A percentile compares a stretch with the other conserved stretches of the same genome.
Conservation (phyloP, 176 grass and related monocot species). For the Tillandsia leiboldiana region DNA sequence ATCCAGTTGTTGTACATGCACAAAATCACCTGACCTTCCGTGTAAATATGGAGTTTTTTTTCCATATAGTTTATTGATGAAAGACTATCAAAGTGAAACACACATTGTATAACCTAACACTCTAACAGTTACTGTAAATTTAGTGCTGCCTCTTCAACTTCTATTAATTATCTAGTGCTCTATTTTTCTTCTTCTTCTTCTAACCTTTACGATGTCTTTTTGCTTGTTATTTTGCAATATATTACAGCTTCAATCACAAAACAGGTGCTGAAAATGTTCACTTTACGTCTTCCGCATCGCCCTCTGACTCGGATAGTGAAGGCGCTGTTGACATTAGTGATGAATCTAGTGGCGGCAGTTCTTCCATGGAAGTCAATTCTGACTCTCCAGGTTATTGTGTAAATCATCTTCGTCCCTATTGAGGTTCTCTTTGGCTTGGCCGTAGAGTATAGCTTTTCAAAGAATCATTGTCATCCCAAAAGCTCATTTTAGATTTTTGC, state of each 20-base stretch:
- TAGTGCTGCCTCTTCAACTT: too few relatives aligned
- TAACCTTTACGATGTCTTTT: background rate
- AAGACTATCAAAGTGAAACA: background rate
- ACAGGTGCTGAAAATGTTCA: slow-evolving; percentile 83
- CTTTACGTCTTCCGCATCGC: slow-evolving; percentile 38
- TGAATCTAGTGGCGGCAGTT: slow-evolving; percentile 30
- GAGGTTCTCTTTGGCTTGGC: background rate
- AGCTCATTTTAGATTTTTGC: too few relatives aligned
- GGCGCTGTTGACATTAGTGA: slow-evolving; percentile 24
- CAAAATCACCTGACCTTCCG: background rate
- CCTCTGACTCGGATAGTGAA: slow-evolving; percentile 39
- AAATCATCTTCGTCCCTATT: slow-evolving; percentile 3
- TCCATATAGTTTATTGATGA: background rate
- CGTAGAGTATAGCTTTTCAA: background rate
- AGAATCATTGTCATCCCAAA: background rate
- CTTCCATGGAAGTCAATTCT: slow-evolving; percentile 28
- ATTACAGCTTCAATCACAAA: slow-evolving; percentile 89
- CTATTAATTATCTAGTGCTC: too few relatives aligned
- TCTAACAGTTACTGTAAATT: too few relatives aligned
- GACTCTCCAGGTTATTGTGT: slow-evolving; percentile 47
- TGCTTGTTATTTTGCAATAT: slow-evolving; percentile 5
- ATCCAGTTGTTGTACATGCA: background rate
- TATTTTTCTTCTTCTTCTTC: background rate
- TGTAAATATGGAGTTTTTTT: background rate
- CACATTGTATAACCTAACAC: too few relatives aligned